Conservation (phyloP, 768 basidiomycete genomes). For the Omphalotus guepiniiformis region DNA sequence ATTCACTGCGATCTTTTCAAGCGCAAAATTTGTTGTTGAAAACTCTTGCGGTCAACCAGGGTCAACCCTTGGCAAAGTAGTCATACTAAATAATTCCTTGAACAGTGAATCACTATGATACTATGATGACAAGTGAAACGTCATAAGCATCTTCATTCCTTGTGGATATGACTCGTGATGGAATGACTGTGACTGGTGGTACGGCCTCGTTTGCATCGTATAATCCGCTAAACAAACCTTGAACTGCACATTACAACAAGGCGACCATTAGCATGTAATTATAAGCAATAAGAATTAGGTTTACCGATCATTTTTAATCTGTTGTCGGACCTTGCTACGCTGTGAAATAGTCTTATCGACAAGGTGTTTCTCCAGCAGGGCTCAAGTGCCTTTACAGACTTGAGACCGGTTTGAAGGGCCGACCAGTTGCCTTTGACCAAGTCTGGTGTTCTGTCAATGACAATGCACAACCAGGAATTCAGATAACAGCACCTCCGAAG, state of each 20-base stretch:
- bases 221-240: neutral
- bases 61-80: too few species aligned
- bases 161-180: conserved; percentile 48
- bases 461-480: neutral
- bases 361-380: conserved; percentile 17
- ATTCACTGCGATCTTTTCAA: too few species aligned
- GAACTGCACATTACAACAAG: neutral
- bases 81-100: too few species aligned
- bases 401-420: neutral
- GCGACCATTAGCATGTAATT: too few species aligned
- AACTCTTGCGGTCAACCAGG: too few species aligned
- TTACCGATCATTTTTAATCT: too few species aligned
- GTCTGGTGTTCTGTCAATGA: neutral
- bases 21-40: too few species aligned
- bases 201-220: neutral
- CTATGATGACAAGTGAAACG: conserved; percentile 49
- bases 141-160: conserved; percentile 45
- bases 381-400: neutral
- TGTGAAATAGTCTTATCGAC: conserved; percentile 44
- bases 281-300: too few species aligned
- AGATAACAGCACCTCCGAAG: conserved; percentile 25
- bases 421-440: too few species aligned
- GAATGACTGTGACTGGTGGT: conserved; percentile 42
- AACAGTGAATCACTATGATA: too few species aligned
- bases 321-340: neutral